A percentile compares a stretch with the other conserved stretches of the same genome.
These are phyloP conservation scores for Aspergillus cavernicola DNA, from an alignment of 495 filamentous ascomycete genomes.

Conservation along the genomic window DNA sequence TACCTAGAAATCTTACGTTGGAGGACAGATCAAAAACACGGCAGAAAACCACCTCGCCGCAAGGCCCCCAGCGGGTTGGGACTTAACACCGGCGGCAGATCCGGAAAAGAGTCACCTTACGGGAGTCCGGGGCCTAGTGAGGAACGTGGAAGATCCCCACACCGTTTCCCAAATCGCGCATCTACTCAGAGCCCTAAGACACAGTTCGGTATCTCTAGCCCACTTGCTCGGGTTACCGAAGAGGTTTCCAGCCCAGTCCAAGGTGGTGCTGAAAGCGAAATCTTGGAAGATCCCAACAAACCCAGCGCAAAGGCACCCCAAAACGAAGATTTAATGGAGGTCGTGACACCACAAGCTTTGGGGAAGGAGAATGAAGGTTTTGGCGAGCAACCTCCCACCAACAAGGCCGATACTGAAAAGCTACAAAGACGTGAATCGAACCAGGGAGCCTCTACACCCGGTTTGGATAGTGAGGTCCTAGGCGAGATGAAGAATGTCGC, in stretches of 20 bases:
- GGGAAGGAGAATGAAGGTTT: conserved; percentile 38
- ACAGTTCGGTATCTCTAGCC: conserved; percentile 48
- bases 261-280: conserved; percentile 27
- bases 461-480: conserved; percentile 39
- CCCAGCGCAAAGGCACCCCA: conserved; percentile 30
- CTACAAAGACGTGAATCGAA: conserved; percentile 28
- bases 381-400: conserved; percentile 21
- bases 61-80: conserved; percentile 42
- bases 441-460: conserved; percentile 23
- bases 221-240: conserved; percentile 51
- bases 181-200: conserved; percentile 48
- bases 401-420: conserved; percentile 29
- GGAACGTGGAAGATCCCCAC: conserved; percentile 53
- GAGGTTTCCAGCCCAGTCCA: conserved; percentile 40
- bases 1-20: conserved; percentile 95
- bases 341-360: conserved; percentile 39
- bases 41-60: conserved; percentile 53
- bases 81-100: conserved; percentile 35
- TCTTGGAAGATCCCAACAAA: conserved; percentile 30
- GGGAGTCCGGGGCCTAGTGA: conserved; percentile 48
- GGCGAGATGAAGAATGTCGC: conserved; percentile 57
- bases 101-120: conserved; percentile 47
- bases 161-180: conserved; percentile 47
- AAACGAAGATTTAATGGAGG: conserved; percentile 43
- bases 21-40: conserved; percentile 91